A percentile compares a stretch with the other conserved stretches of the same genome.
Evolutionary conservation across 2,329 filamentous ascomycete genomes (phyloP).

Genomic region (Aspergillus ochraceoroseus): DNA sequence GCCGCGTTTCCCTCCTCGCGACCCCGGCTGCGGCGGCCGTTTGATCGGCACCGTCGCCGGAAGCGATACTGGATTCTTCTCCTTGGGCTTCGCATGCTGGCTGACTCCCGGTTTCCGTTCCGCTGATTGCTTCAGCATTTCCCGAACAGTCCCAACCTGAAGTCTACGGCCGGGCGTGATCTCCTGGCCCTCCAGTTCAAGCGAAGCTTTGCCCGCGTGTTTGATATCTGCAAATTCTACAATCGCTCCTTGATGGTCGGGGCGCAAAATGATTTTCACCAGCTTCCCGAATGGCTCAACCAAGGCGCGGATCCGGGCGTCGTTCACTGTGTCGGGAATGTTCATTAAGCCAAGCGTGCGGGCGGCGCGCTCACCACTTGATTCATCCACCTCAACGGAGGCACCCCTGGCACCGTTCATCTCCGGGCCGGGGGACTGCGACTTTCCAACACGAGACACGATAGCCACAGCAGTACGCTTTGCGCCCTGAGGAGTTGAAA

Average conservation of each 20-base stretch:
- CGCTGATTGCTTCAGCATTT: conserved; percentile 45
- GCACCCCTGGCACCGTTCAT: conserved; percentile 27
- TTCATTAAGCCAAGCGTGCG: conserved; percentile 78
- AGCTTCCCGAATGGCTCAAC: conserved; percentile 67
- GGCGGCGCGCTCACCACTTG: conserved; percentile 47
- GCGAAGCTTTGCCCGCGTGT: conserved; percentile 59
- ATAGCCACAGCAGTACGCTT: conserved; percentile 46
- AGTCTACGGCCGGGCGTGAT: conserved; percentile 43
- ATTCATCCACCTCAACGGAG: conserved; percentile 40
- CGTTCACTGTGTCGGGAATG: conserved; percentile 87
- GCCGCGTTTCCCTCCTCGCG: conserved; percentile 43
- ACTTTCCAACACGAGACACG: conserved; percentile 37
- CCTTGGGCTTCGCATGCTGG: conserved; percentile 37
- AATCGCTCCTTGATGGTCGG: conserved; percentile 77
- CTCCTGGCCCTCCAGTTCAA: conserved; percentile 46
- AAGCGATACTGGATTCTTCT: conserved; percentile 29
- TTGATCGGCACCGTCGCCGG: conserved; percentile 38
- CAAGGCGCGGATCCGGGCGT: conserved; percentile 70
- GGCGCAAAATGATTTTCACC: conserved; percentile 71
- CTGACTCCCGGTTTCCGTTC: conserved; percentile 42
- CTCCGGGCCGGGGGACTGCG: conserved; percentile 36
- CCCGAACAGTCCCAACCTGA: conserved; percentile 49
- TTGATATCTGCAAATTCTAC: conserved; percentile 71
- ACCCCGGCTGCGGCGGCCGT: conserved; percentile 45
- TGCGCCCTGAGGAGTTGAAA: conserved; percentile 44